phyloP scores from a whole-genome alignment of 1,284 basidiomycete genomes.

The Cryptococcus jaspeensis region DNA sequence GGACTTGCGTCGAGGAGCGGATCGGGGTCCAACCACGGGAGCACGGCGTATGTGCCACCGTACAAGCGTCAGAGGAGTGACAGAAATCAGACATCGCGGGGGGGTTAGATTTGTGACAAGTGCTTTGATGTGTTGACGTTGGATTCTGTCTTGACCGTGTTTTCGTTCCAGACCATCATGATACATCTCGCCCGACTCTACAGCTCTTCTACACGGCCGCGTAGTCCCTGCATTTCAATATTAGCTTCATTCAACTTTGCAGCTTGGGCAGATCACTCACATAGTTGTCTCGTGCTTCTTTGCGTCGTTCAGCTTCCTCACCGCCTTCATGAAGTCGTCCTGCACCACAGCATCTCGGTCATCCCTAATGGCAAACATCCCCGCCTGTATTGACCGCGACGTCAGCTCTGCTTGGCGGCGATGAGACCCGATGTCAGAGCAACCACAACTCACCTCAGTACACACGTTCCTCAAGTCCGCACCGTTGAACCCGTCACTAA shows the following conservation, averaged over 20 bases:
- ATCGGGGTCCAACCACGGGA: no score
- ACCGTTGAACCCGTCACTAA: constrained; percentile 90
- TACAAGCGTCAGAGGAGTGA: no score
- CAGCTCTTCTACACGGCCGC: constrained; percentile 1
- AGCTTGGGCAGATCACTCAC: constrained; percentile 21
- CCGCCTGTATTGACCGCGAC: constrained; percentile 56
- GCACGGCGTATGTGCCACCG: no score
- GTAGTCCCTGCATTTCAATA: constrained; percentile 6
- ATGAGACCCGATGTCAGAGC: not conserved
- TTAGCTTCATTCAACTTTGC: not conserved
- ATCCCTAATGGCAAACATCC: constrained; percentile 98
- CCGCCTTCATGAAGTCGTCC: constrained; percentile 98
- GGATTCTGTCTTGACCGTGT: no score
- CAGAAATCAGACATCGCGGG: no score
- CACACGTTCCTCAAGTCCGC: constrained; percentile 95
- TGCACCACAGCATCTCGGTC: constrained; percentile 90
- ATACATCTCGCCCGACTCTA: not conserved
- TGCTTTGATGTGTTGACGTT: no score
- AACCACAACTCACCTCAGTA: constrained; percentile 61
- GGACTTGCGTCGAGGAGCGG: no score
- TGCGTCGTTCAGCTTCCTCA: constrained; percentile 89
- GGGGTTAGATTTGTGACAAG: no score
- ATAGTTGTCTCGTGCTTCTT: constrained; percentile 91
- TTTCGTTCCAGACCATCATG: not conserved
- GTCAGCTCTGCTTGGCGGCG: not conserved